Base-by-base conservation (phyloP, 163 green algal species). In the Coccomyxa subellipsoidea region DNA sequence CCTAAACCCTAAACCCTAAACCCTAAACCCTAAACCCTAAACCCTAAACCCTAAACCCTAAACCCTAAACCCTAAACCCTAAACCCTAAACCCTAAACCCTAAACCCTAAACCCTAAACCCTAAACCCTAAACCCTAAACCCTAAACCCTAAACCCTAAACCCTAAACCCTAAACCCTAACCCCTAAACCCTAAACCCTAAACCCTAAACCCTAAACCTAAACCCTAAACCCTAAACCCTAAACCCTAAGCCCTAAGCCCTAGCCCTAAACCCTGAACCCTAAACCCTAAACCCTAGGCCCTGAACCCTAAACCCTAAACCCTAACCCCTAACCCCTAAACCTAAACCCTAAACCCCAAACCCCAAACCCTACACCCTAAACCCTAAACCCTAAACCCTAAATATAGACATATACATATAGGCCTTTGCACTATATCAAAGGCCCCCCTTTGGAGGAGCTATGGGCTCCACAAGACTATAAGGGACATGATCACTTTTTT, bases 161-260 rank as follows among this genome's bases (percentile, higher is more conserved):
- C 47, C 47, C 47, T 66, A 66, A 66, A 66, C 47, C 47, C 47
- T 66, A 66, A 66, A 66, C 47, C 69, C 69, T 76, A 76, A 76
- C 21, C 69, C 69, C 69, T 76, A 76, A 76, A 76, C 69, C 69
- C 69, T 76, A 76, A 76, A 76, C 69, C 69, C 69, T 76, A 76
- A 81, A 76, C 75, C 83, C 87, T 53, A 69, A 37, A 0, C 38
- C 31, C 47, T 88, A 76, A 75, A 40, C 37, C 72, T 37, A 27
- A 85, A 85, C 84, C 29, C 39, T 54, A 80, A 82, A 34, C 78
- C 29, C 79, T 83, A 38, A 12, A 36, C 32, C 34, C 36, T 32
- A 78, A 21, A 39, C 38, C 40, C 38, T 83, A 83, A 78, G 72
- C 72, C 47, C 47, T 66, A 66, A 66, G 18, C 47, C 47, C 47